A percentile compares a stretch with the other conserved stretches of the same genome.
Evolutionary conservation across 1,284 basidiomycete genomes (phyloP).

Genomic region (Trametes pubescens): DNA sequence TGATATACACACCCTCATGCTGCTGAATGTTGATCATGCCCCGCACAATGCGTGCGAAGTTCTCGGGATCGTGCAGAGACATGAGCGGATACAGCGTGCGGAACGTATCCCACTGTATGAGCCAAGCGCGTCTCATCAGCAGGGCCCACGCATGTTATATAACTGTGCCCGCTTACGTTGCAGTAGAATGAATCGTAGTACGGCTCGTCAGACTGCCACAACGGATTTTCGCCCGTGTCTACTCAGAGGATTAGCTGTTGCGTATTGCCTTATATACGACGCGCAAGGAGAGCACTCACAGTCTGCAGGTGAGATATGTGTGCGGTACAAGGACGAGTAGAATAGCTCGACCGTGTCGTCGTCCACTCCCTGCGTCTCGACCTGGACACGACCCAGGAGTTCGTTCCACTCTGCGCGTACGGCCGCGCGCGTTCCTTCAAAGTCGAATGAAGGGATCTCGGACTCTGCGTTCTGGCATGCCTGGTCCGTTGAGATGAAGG

Average conservation of each 20-base stretch:
- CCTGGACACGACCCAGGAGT: constrained; percentile 59
- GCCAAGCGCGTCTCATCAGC: background rate
- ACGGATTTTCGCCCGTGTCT: constrained; percentile 76
- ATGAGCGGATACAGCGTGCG: constrained; percentile 65
- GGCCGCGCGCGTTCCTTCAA: constrained; percentile 54
- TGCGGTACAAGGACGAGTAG: constrained; percentile 71
- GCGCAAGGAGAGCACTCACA: constrained; percentile 46
- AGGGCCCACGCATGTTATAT: background rate
- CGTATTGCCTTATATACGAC: background rate
- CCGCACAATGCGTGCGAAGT: constrained; percentile 63
- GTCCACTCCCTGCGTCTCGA: constrained; percentile 57
- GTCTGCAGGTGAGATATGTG: constrained; percentile 73
- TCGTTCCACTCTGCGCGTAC: constrained; percentile 64
- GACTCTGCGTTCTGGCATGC: constrained; percentile 66
- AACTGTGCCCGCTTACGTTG: constrained; percentile 50
- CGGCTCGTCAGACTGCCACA: constrained; percentile 68
- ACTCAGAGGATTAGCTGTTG: background rate
- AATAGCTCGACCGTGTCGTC: constrained; percentile 59
- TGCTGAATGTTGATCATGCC: constrained; percentile 74
- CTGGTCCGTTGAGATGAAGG: constrained; percentile 64
- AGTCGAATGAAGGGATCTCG: constrained; percentile 67
- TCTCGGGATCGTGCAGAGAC: constrained; percentile 65
- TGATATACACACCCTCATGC: constrained; percentile 57
- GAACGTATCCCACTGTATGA: constrained; percentile 67
- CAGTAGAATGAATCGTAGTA: constrained; percentile 76